Conservation (phyloP, 305 asterid species). For the Ilex paraguariensis region DNA sequence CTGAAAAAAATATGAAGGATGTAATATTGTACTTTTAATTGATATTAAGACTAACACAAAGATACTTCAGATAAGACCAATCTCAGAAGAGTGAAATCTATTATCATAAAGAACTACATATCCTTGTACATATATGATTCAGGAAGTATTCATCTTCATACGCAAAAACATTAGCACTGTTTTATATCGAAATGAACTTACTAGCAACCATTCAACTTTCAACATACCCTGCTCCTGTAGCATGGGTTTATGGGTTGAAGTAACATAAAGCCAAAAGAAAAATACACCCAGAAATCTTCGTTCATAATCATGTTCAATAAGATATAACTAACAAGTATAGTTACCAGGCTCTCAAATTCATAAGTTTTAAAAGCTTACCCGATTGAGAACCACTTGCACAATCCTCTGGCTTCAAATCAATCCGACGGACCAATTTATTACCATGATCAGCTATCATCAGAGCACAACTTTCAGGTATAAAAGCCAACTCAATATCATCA, state of each 20-base stretch:
- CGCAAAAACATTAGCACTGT: too few relatives aligned
- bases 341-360: not conserved
- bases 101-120: not conserved
- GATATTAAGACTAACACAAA: constrained; percentile 6
- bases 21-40: constrained; percentile 4
- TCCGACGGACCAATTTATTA: constrained; percentile 56
- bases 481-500: constrained; percentile 42
- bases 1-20: constrained; percentile 28
- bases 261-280: not conserved
- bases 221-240: not conserved
- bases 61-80: not conserved
- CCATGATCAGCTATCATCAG: constrained; percentile 69
- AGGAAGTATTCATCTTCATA: too few relatives aligned
- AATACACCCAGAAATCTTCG: not conserved
- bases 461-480: constrained; percentile 63
- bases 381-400: constrained; percentile 50
- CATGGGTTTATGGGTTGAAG: not conserved
- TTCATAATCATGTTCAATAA: not conserved
- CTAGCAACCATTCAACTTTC: not conserved
- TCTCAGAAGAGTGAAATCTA: not conserved
- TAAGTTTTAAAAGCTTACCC: constrained; percentile 33
- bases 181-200: not conserved
- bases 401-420: constrained; percentile 60
- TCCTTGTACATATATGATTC: too few relatives aligned
- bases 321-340: not conserved